Evolutionary conservation across 1,139 yeast species (phyloP).

Genomic region (Sugiyamaella xylanicola): DNA sequence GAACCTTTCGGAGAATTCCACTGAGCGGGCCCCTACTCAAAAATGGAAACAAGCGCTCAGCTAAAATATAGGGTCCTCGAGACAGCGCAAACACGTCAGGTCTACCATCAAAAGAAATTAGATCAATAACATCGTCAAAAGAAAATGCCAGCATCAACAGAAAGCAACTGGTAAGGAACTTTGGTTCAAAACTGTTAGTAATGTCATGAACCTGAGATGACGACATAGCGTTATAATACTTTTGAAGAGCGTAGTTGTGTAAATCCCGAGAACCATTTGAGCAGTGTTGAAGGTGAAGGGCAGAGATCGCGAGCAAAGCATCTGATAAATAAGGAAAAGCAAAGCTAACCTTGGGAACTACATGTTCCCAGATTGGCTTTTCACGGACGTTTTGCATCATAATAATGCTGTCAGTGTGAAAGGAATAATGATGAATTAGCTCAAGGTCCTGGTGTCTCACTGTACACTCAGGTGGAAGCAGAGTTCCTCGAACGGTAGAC

Average conservation of each 20-base stretch:
- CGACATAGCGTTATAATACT: constrained; percentile 27
- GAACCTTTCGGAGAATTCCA: constrained; percentile 14
- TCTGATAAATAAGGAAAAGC: constrained; percentile 25
- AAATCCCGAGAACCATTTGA: constrained; percentile 23
- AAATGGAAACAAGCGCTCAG: constrained; percentile 23
- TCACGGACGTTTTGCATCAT: constrained; percentile 22
- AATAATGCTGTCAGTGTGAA: constrained; percentile 21
- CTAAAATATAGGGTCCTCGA: constrained; percentile 31
- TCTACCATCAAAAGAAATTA: constrained; percentile 22
- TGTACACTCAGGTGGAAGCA: constrained; percentile 22
- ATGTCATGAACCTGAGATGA: constrained; percentile 23
- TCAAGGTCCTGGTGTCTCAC: constrained; percentile 23
- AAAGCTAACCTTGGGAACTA: constrained; percentile 29
- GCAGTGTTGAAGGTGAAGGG: constrained; percentile 27
- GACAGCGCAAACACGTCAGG: constrained; percentile 30
- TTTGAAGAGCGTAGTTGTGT: constrained; percentile 25
- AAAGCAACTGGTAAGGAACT: constrained; percentile 29
- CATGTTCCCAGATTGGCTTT: constrained; percentile 24
- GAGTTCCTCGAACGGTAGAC: constrained; percentile 13
- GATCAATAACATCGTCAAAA: constrained; percentile 29
- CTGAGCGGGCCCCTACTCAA: constrained; percentile 20
- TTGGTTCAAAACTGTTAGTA: constrained; percentile 24
- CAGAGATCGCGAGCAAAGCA: constrained; percentile 29
- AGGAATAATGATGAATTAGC: constrained; percentile 25
- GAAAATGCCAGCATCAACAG: constrained; percentile 32